Base-by-base conservation (phyloP, 139 green algal genomes). In the Chlamydomonas incerta region DNA sequence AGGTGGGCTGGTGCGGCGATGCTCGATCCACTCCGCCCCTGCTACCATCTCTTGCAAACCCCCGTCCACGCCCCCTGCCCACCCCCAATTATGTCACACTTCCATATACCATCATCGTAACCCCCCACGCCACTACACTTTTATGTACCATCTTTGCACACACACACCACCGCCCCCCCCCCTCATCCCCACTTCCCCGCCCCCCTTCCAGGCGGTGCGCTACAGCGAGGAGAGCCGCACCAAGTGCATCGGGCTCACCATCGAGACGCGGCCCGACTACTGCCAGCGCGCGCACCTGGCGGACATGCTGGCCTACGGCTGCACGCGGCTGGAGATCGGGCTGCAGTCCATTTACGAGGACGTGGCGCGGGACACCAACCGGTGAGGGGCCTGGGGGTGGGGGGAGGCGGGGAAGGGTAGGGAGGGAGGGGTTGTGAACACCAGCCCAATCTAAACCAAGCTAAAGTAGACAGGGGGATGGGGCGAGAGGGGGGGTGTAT, bases 261-360 rank as follows among this genome's bases (percentile, higher is more conserved):
- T 99, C 50, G 97, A 99, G 93, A 99, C 97, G 65, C 93, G 96
- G 1, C 96, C 96, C 15, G 96, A 98, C 91, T 98, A 97, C 92
- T 98, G 96, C 94, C 90, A 97, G 20, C 92, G 87, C 0, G 86
- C 90, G 5, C 93, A 95, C 83, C 83, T 95, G 37, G 87, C 85
- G 0, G 90, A 96, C 74, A 98, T 98, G 96, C 93, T 98, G 24
- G 93, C 91, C 57, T 98, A 98, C 86, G 97, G 97, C 62, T 98
- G 96, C 92, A 98, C 96, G 33, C 91, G 96, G 33, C 83, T 99
- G 66, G 97, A 99, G 94, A 98, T 99, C 47, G 97, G 97, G 3
- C 90, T 99, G 83, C 96, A 99, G 93, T 81, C 88, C 82, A 97
- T 94, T 24, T 98, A 98, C 81, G 96, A 99, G 90, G 97, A 99